Evolutionary conservation across 73 alveolate genomes (phyloP), one percentile per base, ranked within the genome.

Genomic region (Symbiodinium pilosum): DNA sequence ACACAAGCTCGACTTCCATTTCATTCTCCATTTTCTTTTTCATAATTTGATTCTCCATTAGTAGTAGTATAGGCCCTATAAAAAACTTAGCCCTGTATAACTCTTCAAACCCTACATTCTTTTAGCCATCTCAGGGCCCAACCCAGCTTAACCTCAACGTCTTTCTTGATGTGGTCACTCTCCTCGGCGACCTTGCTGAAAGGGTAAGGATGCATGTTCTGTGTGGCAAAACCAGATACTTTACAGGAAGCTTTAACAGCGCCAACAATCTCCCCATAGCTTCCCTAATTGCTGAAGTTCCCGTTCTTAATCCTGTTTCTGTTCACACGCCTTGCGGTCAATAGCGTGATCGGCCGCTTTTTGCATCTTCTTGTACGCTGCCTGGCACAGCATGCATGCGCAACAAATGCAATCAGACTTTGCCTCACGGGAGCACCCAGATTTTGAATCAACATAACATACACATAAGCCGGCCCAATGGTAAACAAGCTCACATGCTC

Each of bases 311-410:
- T n/a, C n/a, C n/a, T n/a, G n/a, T 16, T 11, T 30, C 71, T 30
- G 71, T 30, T 54, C 26, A 54, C 56, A 20, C 40, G 87, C 95
- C 95, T 89, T 89, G 87, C 95, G 95, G 73, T 89, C 95, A 16
- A 89, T 47, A 7, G 95, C 95, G 24, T 42, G 95, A 34, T 40
- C 64, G 21, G 95, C 95, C 32, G 73, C 73, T 36, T 89, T 89
- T 32, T 89, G 75, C 95, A 64, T 89, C 95, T 89, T 89, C 73
- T 89, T 89, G 36, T 56, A 68, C 40, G 95, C 42, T 84, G 95
- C 95, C 95, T 89, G 32, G 42, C 71, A 85, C 59, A n/a, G n/a
- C n/a, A n/a, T n/a, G n/a, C n/a, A n/a, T n/a, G n/a, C n/a, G n/a
- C n/a, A n/a, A n/a, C n/a, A n/a, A n/a, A n/a, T n/a, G n/a, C n/a